Base-by-base conservation (phyloP, 164 flowering plant genomes). In the Macadamia integrifolia region DNA sequence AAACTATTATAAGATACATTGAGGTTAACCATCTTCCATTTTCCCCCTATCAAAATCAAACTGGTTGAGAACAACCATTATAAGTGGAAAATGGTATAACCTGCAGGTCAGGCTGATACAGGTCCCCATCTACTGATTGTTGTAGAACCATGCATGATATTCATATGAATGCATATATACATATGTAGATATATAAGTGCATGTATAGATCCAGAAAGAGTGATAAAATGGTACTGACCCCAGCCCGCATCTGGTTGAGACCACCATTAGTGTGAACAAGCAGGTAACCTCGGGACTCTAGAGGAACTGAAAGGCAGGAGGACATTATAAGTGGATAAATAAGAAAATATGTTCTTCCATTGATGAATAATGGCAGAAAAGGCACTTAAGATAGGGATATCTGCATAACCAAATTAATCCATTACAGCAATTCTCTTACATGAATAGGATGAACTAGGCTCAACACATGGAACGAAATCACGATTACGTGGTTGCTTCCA, bases 171-270 rank as follows among this genome's bases (percentile, higher is more conserved):
- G 23, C 23, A 23, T 23, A 23, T 23, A 23, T 23, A 23, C 23
- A 23, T 23, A 23, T 23, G 23, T 23, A 23, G 23, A 23, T 23
- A 23, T 23, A 23, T 23, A 23, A 23, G 23, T 23, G 23, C 23
- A 23, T 23, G 23, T 23, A 23, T 23, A 23, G 23, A 23, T 23
- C 23, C 23, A 23, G 29, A 66, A 56, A 53, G 31, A 35, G 35
- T 58, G 64, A 74, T 52, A 28, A 62, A 72, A 66, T 48, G 56
- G 58, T 55, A 83, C 88, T 65, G 1, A 94, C 99, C 93, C 99
- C 99, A 66, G 99, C 90, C 9, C 99, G 87, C 99, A 94, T 94
- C 81, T 94, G 99, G 79, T 94, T 94, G 65, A 94, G 99, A 65
- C 99, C 99, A 62, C 99, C 99, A 82, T 94, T 92, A 15, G 97